A percentile compares a stretch with the other conserved stretches of the same genome.
phyloP scores from a whole-genome alignment of 73 alveolate genomes.

The Uronychia binucleata region DNA sequence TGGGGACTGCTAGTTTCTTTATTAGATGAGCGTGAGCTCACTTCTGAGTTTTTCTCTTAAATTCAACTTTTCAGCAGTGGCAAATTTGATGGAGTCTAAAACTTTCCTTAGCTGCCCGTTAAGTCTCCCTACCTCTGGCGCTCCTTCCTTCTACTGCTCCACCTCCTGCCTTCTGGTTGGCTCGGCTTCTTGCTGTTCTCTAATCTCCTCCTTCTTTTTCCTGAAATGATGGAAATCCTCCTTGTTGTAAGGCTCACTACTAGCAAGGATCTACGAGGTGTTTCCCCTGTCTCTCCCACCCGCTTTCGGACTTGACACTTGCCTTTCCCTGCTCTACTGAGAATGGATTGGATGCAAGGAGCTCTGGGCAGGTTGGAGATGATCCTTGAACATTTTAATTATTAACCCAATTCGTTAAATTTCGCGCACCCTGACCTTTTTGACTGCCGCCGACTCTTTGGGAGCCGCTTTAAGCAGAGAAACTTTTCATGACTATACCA shows the following conservation, averaged over 20 bases:
- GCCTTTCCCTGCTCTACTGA: neutral
- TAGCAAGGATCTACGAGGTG: neutral
- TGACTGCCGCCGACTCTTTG: neutral
- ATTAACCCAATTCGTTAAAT: no score
- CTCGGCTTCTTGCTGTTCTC: neutral
- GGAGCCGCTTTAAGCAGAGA: neutral
- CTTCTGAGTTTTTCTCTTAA: neutral
- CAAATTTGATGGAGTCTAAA: neutral
- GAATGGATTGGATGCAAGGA: neutral
- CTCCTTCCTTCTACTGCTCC: neutral
- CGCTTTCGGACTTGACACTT: neutral
- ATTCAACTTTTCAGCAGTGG: neutral
- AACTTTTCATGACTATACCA: no score
- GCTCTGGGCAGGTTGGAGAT: neutral
- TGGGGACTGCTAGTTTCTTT: neutral
- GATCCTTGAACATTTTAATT: neutral
- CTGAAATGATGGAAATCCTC: neutral
- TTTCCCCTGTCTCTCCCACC: neutral
- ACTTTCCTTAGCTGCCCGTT: neutral
- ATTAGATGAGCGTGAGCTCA: neutral
- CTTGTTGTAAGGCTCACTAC: neutral
- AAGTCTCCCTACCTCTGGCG: neutral
- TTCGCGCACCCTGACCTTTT: neutral
- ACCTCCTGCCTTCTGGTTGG: neutral
- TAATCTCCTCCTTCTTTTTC: neutral